Evolutionary conservation across 495 filamentous ascomycete species (phyloP), one percentile per base, ranked within the genome.

Genomic region (Aspergillus panamensis): DNA sequence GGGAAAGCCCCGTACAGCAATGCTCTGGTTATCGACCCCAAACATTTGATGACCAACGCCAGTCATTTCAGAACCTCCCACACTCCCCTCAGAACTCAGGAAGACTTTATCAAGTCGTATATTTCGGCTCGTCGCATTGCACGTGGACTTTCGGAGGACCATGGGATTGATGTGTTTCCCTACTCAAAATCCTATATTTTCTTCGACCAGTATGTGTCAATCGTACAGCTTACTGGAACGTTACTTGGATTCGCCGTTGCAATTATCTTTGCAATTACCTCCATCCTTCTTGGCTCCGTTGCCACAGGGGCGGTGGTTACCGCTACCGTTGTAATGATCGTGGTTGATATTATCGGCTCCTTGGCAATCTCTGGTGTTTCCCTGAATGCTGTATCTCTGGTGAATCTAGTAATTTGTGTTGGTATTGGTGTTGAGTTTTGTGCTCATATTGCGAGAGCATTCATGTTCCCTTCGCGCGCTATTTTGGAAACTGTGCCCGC

Each of bases 161-260:
- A 90, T 12, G 80, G 81, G 8, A 83, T 90, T 44, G 80, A 87
- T 21, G 85, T 97, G 51, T 98, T 97, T 80, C 92, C 94, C 0
- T 98, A 98, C 70, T 90, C 87, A 42, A 87, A 97, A 62, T 92
- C 94, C 69, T 98, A 98, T 75, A 92, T 98, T 63, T 98, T 97
- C 82, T 97, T 98, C 69, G 93, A 98, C 74, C 94, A 97, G 68
- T 98, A 98, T 70, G 80, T 89, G 2, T 81, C 83, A 55, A 97
- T 98, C 61, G 85, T 94, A 32, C 78, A 74, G 25, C 81, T 97
- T 5, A 90, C 94, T 0, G 85, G 81, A 6, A 81, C 87, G 1
- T 82, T 98, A 8, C 79, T 98, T 53, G 85, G 90, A 35, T 87
- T 88, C 6, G 94, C 91, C 0, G 77, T 96, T 19, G 89, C 78